Evolutionary conservation across 352 stramenopile species (phyloP).

Genomic region (Pseudoperonospora humuli): DNA sequence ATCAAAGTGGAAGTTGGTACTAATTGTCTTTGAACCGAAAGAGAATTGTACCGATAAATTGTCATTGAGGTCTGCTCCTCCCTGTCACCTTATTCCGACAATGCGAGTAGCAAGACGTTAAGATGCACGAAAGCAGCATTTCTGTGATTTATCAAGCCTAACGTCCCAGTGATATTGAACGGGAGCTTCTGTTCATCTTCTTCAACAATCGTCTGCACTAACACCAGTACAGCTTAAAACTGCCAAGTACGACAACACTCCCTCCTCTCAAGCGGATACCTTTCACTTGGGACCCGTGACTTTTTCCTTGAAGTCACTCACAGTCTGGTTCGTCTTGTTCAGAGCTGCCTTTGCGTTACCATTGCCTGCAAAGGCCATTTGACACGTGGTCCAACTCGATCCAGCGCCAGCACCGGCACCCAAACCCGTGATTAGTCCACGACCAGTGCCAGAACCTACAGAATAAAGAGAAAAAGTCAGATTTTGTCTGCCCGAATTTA

Average conservation of each 20-base stretch:
- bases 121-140: too few species aligned
- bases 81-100: too few species aligned
- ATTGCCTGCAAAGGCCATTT: constrained; percentile 73
- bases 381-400: constrained; percentile 82
- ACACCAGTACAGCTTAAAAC: too few species aligned
- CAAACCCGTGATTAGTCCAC: constrained; percentile 60
- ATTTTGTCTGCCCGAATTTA: not conserved
- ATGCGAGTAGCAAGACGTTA: too few species aligned
- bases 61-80: too few species aligned
- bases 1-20: too few species aligned
- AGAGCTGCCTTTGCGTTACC: constrained; percentile 51
- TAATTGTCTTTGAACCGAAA: too few species aligned
- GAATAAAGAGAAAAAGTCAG: constrained; percentile 7
- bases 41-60: too few species aligned
- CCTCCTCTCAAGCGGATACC: constrained; percentile 3
- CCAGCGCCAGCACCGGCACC: constrained; percentile 60
- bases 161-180: not conserved
- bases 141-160: too few species aligned
- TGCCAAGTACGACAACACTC: too few species aligned
- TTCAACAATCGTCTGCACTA: too few species aligned
- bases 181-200: too few species aligned
- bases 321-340: constrained; percentile 69
- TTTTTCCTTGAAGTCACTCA: constrained; percentile 67
- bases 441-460: constrained; percentile 54
- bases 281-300: constrained; percentile 27